Conservation (phyloP, 2,329 filamentous ascomycete genomes). For the Arthrobotrys musiformis region DNA sequence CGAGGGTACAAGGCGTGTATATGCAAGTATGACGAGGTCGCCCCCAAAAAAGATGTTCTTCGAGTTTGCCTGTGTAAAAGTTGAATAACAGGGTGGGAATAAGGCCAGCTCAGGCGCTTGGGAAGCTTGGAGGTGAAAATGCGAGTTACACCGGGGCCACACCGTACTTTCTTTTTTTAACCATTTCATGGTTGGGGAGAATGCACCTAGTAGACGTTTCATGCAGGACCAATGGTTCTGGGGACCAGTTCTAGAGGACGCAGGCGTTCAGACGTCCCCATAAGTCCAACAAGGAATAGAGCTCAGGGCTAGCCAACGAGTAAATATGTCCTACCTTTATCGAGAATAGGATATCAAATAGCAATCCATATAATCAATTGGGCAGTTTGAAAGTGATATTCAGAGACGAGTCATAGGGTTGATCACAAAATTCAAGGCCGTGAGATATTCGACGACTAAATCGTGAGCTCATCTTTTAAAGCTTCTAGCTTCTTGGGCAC, state of each 20-base stretch:
- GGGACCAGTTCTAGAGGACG: slow-evolving; percentile 6
- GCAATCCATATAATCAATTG: slow-evolving; percentile 35
- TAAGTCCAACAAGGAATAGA: slow-evolving; percentile 18
- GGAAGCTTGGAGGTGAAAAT: slow-evolving; percentile 24
- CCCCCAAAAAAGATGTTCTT: slow-evolving; percentile 21
- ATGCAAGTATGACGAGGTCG: slow-evolving; percentile 56
- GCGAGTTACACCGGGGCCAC: slow-evolving; percentile 42
- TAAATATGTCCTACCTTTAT: slow-evolving; percentile 24
- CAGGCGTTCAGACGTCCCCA: slow-evolving; percentile 12
- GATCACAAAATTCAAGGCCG: slow-evolving; percentile 18
- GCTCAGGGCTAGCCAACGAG: slow-evolving; percentile 33
- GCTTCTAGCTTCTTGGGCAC: neutral
- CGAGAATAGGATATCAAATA: slow-evolving; percentile 11
- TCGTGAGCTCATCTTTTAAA: slow-evolving; percentile 43
- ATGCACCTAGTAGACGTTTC: slow-evolving; percentile 55
- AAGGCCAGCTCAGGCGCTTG: slow-evolving; percentile 53
- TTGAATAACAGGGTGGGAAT: slow-evolving; percentile 42
- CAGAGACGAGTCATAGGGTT: slow-evolving; percentile 51
- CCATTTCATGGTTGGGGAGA: neutral
- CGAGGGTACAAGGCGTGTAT: slow-evolving; percentile 41
- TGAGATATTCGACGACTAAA: slow-evolving; percentile 10
- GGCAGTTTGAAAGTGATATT: slow-evolving; percentile 26
- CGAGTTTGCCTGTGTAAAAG: slow-evolving; percentile 4
- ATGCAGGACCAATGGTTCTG: slow-evolving; percentile 55
- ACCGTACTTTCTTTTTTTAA: slow-evolving; percentile 2